These are phyloP conservation scores for Pyrus betulifolia DNA, from an alignment of 306 rosid genomes.

Conservation along the genomic window DNA sequence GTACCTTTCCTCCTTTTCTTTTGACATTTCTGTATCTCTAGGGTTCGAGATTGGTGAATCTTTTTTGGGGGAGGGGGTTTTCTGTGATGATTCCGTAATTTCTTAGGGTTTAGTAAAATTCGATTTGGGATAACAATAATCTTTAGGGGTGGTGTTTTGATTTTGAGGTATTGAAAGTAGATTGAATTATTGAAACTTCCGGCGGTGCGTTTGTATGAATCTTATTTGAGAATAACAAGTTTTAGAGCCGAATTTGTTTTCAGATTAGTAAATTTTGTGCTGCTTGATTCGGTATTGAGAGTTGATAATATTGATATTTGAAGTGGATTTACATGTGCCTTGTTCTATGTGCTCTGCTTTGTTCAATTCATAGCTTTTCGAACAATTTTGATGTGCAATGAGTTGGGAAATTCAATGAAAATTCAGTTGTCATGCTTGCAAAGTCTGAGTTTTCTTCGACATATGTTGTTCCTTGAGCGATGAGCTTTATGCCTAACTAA, in stretches of 20 bases:
- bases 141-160: background rate
- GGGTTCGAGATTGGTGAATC: background rate
- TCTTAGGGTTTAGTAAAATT: background rate
- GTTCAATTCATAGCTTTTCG: background rate
- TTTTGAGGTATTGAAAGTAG: background rate
- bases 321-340: background rate
- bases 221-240: background rate
- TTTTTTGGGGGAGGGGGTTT: background rate
- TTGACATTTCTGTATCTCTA: background rate
- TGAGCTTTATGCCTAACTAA: background rate
- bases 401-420: background rate
- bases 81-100: background rate
- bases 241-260: background rate
- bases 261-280: background rate
- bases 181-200: background rate
- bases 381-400: background rate
- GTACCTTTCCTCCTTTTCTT: background rate
- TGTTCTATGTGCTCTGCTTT: background rate
- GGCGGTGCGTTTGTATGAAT: background rate
- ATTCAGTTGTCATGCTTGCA: background rate
- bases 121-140: background rate
- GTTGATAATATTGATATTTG: background rate
- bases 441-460: background rate
- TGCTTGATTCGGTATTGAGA: background rate
- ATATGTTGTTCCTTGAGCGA: background rate